Base-by-base conservation (phyloP, 306 rosid species). In the Abrus pulchellus region DNA sequence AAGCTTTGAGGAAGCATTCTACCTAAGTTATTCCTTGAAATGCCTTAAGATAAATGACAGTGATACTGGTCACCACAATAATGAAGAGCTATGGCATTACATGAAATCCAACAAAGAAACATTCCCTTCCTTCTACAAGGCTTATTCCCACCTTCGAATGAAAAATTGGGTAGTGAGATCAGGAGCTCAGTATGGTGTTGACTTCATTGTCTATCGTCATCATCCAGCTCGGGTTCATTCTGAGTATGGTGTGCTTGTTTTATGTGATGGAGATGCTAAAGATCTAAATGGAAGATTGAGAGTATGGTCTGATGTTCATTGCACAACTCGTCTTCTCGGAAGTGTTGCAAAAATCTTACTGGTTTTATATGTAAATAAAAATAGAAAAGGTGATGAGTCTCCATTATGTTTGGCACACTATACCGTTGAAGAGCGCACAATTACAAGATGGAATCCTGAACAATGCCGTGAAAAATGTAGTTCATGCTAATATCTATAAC, bases 161-260 rank as follows among this genome's bases (percentile, higher is more conserved):
- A 92, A 90, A 73, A 90, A 90, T 74, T 89, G 94, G 94, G 93
- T 89, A 0, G 97, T 90, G 61, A 87, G 84, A 75, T 84, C 93
- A 1, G 97, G 94, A 33, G 78, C 82, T 77, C 87, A 86, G 74
- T 92, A 87, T 33, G 93, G 94, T 44, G 97, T 76, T 7, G 97
- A 90, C 82, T 90, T 89, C 43, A 89, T 87, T 33, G 91, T 90
- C 11, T 90, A 90, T 78, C 89, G 93, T n/a, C 92, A 90, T 72
- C 94, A 87, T 77, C 97, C 93, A 1, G 80, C 87, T 72, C 88
- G 87, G 64, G 91, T 90, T 40, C 97, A 90, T 77, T 89, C 97
- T 30, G 94, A 90, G 82, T 92, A 62, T 44, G 92, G 89, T 10
- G 92, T 92, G 63, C 88, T 92, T 54, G 93, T 92, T 72, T 74